Evolutionary conservation across 441 rosid species (phyloP).

Genomic region (Viola pubescens): DNA sequence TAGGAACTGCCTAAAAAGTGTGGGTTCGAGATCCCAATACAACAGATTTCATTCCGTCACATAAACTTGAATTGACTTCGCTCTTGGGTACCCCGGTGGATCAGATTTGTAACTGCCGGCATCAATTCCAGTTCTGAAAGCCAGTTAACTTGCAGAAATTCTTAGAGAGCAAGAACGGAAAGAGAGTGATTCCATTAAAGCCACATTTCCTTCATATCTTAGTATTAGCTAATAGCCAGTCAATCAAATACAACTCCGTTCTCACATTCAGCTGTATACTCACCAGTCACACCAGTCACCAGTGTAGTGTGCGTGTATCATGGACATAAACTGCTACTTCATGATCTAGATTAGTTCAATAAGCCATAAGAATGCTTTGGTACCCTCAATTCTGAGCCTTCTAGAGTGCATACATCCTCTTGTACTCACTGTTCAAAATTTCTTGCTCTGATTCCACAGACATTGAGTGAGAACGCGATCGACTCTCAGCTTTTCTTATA

Average conservation of each 20-base stretch:
- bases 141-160: not conserved
- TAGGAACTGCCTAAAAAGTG: no score
- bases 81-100: no score
- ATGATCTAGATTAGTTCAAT: constrained; percentile 1
- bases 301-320: no score
- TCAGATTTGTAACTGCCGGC: no score
- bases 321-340: constrained; percentile 15
- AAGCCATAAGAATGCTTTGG: not conserved
- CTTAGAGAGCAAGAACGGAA: not conserved
- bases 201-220: constrained; percentile 9
- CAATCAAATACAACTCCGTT: constrained; percentile 13
- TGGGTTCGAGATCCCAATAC: no score
- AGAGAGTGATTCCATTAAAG: constrained; percentile 1
- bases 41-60: no score
- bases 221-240: constrained; percentile 6
- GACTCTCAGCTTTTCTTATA: constrained; percentile 68
- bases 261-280: constrained; percentile 1
- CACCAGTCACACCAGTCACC: not conserved
- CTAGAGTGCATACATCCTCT: constrained; percentile 90
- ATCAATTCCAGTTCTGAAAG: no score
- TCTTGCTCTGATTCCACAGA: constrained; percentile 67
- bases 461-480: constrained; percentile 60
- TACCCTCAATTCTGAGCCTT: constrained; percentile 6
- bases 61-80: no score
- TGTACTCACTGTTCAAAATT: constrained; percentile 62